phyloP scores from a whole-genome alignment of 148 eudicot genomes.

The Drosera capensis region DNA sequence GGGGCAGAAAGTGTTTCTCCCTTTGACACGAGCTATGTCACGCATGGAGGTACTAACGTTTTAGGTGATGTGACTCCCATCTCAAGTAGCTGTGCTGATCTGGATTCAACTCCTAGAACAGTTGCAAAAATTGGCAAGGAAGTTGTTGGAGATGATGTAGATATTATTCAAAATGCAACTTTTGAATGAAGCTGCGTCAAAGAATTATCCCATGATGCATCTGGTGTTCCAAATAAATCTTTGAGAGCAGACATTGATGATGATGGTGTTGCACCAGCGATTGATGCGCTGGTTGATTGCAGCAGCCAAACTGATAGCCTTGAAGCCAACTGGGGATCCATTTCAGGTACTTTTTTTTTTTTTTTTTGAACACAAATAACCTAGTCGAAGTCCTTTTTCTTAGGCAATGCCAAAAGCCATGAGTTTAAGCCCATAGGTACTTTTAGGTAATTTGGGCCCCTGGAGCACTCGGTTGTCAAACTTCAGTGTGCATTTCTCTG shows the following conservation, averaged over 20 bases:
- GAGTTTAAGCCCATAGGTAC: too few species aligned
- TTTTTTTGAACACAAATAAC: too few species aligned
- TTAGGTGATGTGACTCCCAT: constrained; percentile 5
- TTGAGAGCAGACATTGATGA: constrained; percentile 15
- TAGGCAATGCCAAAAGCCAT: too few species aligned
- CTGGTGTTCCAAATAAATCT: constrained; percentile 10
- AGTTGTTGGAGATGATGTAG: constrained; percentile 7
- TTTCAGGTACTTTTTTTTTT: constrained; percentile 34
- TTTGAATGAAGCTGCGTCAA: constrained; percentile 7
- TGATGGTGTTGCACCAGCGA: constrained; percentile 19
- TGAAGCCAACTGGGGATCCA: constrained; percentile 53
- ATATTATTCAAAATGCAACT: constrained; percentile 12
- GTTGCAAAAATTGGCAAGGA: constrained; percentile 1
- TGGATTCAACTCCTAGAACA: constrained; percentile 5
- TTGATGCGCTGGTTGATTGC: constrained; percentile 23
- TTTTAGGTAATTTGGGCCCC: too few species aligned
- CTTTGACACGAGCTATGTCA: neutral
- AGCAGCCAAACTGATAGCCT: constrained; percentile 39
- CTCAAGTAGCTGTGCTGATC: constrained; percentile 3
- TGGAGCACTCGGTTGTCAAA: too few species aligned
- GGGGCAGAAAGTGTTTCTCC: neutral
- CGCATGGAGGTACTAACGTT: neutral
- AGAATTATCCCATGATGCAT: constrained; percentile 8
- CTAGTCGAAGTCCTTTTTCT: too few species aligned
- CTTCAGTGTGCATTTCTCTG: too few species aligned